Conservation (phyloP, 2,329 filamentous ascomycete species). For the Bipolaris bicolor region DNA sequence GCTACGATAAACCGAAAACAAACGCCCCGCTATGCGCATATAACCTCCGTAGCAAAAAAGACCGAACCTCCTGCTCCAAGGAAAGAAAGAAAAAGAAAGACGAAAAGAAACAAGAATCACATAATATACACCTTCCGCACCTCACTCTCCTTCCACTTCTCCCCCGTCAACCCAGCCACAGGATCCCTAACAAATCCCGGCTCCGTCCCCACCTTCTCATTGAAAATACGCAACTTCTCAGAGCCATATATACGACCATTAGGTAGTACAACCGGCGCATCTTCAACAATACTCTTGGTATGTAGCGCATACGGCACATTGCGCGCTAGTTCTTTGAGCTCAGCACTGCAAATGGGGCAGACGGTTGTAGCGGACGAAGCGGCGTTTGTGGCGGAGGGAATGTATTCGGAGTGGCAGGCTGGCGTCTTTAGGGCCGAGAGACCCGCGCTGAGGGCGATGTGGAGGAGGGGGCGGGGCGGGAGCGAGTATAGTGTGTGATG, state of each 20-base stretch:
- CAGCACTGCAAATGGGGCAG: constrained; percentile 94
- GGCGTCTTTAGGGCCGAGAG: constrained; percentile 96
- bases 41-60: not conserved
- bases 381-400: constrained; percentile 60
- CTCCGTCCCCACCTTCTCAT: constrained; percentile 76
- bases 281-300: constrained; percentile 89
- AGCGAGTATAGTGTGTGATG: constrained; percentile 87
- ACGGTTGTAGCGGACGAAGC: constrained; percentile 71
- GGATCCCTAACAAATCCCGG: constrained; percentile 76
- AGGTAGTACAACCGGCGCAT: constrained; percentile 83
- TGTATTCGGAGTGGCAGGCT: constrained; percentile 76
- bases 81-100: not conserved
- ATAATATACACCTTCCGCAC: constrained; percentile 92
- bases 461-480: constrained; percentile 80
- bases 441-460: constrained; percentile 88
- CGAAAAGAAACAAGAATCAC: constrained; percentile 45
- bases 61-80: not conserved
- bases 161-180: constrained; percentile 64
- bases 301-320: constrained; percentile 95
- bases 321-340: constrained; percentile 88
- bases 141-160: constrained; percentile 56
- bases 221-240: constrained; percentile 74
- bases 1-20: not conserved
- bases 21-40: constrained; percentile 9
- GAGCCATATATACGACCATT: constrained; percentile 86